Conservation (phyloP, 345 rosid genomes). For the Euphorbia peplus region DNA sequence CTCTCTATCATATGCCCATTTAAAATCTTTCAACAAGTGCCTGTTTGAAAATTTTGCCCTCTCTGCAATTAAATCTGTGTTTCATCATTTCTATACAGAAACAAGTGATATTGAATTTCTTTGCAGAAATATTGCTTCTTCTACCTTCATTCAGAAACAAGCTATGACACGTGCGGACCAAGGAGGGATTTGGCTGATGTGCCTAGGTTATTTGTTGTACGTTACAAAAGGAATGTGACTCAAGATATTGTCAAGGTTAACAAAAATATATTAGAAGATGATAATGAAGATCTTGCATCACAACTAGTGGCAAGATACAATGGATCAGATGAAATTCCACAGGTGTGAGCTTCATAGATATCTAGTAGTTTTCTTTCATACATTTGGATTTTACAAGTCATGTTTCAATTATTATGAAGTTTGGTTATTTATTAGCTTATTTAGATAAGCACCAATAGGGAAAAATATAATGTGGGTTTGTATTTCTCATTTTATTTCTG, state of each 20-base stretch:
- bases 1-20: background rate
- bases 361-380: background rate
- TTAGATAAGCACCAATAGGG: background rate
- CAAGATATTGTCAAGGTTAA: conserved; percentile 39
- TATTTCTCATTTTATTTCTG: background rate
- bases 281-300: conserved; percentile 71
- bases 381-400: background rate
- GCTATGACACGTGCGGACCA: conserved; percentile 89
- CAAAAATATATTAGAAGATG: conserved; percentile 42
- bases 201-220: conserved; percentile 71
- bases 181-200: conserved; percentile 67
- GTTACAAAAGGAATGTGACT: conserved; percentile 72
- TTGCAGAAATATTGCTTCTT: conserved; percentile 80
- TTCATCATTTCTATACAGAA: background rate
- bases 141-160: conserved; percentile 75
- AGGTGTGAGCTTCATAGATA: conserved; percentile 38
- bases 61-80: background rate
- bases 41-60: background rate
- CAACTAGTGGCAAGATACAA: conserved; percentile 90
- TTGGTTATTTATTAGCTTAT: background rate
- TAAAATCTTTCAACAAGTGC: background rate
- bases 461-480: background rate
- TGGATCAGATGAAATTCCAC: conserved; percentile 60
- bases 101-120: conserved; percentile 20
- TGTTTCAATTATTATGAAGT: background rate